Conservation (phyloP, 2,329 filamentous ascomycete genomes). For the Trichoderma koningii region DNA sequence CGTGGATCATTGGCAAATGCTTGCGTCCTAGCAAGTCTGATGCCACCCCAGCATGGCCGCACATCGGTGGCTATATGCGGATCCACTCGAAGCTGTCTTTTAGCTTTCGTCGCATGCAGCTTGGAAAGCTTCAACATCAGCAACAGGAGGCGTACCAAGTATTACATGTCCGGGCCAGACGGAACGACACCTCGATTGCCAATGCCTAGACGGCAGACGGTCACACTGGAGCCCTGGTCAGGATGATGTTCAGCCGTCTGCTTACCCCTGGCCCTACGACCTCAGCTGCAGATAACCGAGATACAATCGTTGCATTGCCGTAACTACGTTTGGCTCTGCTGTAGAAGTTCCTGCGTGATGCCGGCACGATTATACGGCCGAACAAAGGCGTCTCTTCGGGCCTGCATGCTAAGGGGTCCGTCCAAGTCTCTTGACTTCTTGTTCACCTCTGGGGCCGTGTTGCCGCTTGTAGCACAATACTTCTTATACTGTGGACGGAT, state of each 20-base stretch:
- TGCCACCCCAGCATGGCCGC: not conserved
- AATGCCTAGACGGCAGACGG: not conserved
- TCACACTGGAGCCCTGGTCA: not conserved
- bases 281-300: constrained; percentile 27
- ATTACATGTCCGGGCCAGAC: not conserved
- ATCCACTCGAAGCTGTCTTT: not conserved
- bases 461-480: not conserved
- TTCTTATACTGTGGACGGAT: not conserved
- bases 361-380: not conserved
- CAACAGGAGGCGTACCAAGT: not conserved
- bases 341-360: not conserved
- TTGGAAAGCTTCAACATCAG: constrained; percentile 13
- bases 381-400: not conserved
- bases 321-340: constrained; percentile 13
- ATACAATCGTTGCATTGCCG: constrained; percentile 24
- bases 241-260: constrained; percentile 14
- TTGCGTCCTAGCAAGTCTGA: not conserved
- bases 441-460: not conserved
- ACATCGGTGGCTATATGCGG: not conserved
- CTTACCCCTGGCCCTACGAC: constrained; percentile 12
- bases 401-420: not conserved
- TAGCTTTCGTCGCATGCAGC: constrained; percentile 18
- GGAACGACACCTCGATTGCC: not conserved
- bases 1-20: constrained; percentile 15
- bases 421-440: not conserved